Percentiles rank a stretch among this genome's conserved stretches.
phyloP scores from a whole-genome alignment of 2,329 filamentous ascomycete species.

The Arachnopeziza araneosa region DNA sequence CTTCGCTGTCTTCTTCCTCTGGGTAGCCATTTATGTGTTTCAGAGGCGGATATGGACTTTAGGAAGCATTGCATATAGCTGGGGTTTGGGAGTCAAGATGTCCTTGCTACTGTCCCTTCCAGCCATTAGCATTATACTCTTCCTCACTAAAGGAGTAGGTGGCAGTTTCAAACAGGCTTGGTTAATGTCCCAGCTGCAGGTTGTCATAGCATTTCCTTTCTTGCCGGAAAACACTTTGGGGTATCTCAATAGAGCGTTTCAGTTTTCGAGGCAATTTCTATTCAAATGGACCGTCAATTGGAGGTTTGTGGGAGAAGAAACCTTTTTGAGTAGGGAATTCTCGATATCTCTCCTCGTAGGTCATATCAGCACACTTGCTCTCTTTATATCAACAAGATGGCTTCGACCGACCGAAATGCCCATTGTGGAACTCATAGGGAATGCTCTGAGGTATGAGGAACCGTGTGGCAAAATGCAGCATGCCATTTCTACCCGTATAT shows the following conservation, averaged over 20 bases:
- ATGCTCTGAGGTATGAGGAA: conserved; percentile 27
- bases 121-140: conserved; percentile 69
- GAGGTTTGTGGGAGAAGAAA: conserved; percentile 83
- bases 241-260: conserved; percentile 80
- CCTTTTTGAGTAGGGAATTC: conserved; percentile 67
- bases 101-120: conserved; percentile 77
- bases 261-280: conserved; percentile 84
- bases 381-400: conserved; percentile 57
- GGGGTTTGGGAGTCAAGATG: conserved; percentile 93
- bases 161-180: conserved; percentile 62
- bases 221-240: conserved; percentile 56
- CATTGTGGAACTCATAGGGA: conserved; percentile 38
- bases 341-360: conserved; percentile 49
- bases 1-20: conserved; percentile 79
- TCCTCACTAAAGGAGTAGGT: conserved; percentile 64
- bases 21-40: conserved; percentile 71
- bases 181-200: conserved; percentile 73
- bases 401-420: conserved; percentile 49
- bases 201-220: conserved; percentile 64
- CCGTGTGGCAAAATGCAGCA: conserved; percentile 38
- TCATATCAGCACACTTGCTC: conserved; percentile 49
- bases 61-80: conserved; percentile 67
- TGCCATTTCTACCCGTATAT: conserved; percentile 45
- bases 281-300: conserved; percentile 99
- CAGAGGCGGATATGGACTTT: conserved; percentile 70